Evolutionary conservation across 129 eudicot genomes (phyloP).

Genomic region (Pseudognaphalium luteoalbum): DNA sequence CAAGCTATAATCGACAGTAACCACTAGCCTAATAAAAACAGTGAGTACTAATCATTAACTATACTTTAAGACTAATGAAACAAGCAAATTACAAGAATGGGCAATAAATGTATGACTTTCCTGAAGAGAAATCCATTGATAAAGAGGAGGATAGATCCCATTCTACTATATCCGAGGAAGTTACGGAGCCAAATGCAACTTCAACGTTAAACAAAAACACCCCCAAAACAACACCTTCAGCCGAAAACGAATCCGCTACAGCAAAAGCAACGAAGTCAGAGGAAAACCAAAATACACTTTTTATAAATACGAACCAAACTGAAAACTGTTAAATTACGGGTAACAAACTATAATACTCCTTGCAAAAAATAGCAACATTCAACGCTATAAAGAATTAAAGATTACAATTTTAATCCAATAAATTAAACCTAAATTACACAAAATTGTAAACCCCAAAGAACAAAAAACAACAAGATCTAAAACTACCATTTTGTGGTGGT

Average conservation of each 20-base stretch:
- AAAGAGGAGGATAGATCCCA: constrained; percentile 43
- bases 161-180: constrained; percentile 45
- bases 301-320: no score
- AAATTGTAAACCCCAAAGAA: no score
- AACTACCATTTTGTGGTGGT: no score
- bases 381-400: no score
- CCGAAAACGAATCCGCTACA: constrained; percentile 40
- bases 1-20: background rate
- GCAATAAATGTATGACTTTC: constrained; percentile 32
- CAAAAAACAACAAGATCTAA: no score
- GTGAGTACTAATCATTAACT: background rate
- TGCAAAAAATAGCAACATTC: no score
- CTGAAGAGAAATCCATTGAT: constrained; percentile 32
- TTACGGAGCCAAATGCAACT: constrained; percentile 36
- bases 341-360: no score
- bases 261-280: constrained; percentile 46
- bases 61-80: background rate
- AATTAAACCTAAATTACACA: no score
- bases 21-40: constrained; percentile 4
- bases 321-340: no score
- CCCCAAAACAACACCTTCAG: constrained; percentile 32
- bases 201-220: constrained; percentile 30
- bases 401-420: no score
- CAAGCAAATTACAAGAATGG: constrained; percentile 15
- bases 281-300: constrained; percentile 65